Percentiles rank a stretch among this genome's conserved stretches.
phyloP scores from a whole-genome alignment of 2,329 filamentous ascomycete genomes.

The Cladosporium sp. region DNA sequence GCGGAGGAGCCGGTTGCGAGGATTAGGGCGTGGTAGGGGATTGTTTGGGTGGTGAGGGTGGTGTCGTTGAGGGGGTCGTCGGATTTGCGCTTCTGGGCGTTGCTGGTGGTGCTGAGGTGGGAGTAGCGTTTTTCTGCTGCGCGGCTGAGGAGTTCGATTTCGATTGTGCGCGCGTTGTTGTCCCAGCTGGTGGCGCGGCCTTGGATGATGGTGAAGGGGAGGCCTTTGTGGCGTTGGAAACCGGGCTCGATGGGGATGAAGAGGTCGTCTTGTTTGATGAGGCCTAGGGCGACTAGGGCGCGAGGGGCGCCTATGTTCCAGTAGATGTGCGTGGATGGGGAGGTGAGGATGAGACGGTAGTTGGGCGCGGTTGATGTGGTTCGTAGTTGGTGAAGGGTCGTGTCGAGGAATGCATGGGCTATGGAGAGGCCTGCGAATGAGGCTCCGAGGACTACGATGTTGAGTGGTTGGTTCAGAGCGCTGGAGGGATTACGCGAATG shows the following conservation, averaged over 20 bases:
- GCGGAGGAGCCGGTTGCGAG: slow-evolving; percentile 35
- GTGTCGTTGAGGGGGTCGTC: background rate
- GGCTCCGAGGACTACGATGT: slow-evolving; percentile 36
- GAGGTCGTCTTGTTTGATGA: slow-evolving; percentile 30
- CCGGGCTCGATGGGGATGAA: slow-evolving; percentile 33
- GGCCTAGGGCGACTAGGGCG: slow-evolving; percentile 31
- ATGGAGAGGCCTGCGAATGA: slow-evolving; percentile 36
- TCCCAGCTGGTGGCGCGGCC: slow-evolving; percentile 30
- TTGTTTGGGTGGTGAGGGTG: background rate
- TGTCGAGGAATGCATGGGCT: slow-evolving; percentile 34
- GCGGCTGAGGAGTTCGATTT: slow-evolving; percentile 26
- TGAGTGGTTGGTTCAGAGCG: slow-evolving; percentile 21
- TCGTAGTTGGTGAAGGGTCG: slow-evolving; percentile 27
- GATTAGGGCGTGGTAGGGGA: slow-evolving; percentile 32
- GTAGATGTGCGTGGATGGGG: slow-evolving; percentile 33
- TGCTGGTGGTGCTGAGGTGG: background rate
- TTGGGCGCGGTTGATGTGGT: slow-evolving; percentile 20
- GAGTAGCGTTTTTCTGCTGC: slow-evolving; percentile 19
- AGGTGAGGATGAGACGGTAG: slow-evolving; percentile 34
- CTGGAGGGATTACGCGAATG: background rate
- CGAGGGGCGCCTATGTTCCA: slow-evolving; percentile 37
- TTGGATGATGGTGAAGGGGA: slow-evolving; percentile 32
- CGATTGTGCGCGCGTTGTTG: slow-evolving; percentile 34
- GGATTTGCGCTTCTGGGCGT: background rate
- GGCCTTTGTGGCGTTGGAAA: slow-evolving; percentile 30